Percentiles rank a stretch among this genome's conserved stretches.
These are phyloP conservation scores for Cladosporium sp. DNA, from an alignment of 2,329 filamentous ascomycete genomes.

Conservation along the genomic window DNA sequence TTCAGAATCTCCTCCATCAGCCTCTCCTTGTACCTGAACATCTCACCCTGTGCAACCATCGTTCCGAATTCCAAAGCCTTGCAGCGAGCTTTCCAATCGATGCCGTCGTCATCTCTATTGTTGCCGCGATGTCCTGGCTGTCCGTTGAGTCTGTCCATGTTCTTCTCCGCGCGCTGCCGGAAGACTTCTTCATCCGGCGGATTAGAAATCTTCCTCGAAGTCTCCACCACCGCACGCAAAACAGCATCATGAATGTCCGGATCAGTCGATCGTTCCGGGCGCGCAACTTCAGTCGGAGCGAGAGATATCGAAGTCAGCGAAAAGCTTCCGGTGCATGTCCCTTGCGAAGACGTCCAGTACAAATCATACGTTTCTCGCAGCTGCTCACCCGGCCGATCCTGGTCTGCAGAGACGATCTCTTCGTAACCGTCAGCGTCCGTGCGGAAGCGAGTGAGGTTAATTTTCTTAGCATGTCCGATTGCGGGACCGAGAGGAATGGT, in stretches of 20 bases:
- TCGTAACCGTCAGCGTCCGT: slow-evolving; percentile 37
- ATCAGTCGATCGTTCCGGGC: neutral
- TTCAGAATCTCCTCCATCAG: slow-evolving; percentile 35
- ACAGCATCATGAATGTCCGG: slow-evolving; percentile 15
- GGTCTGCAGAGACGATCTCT: slow-evolving; percentile 30
- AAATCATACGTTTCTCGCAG: slow-evolving; percentile 48
- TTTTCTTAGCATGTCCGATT: slow-evolving; percentile 35
- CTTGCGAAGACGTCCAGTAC: slow-evolving; percentile 41
- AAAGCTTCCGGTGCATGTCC: slow-evolving; percentile 45
- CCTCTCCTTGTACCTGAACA: slow-evolving; percentile 33
- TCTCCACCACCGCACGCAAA: slow-evolving; percentile 5
- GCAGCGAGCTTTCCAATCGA: slow-evolving; percentile 36
- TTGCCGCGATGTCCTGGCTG: neutral
- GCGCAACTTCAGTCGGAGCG: neutral
- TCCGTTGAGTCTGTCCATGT: neutral
- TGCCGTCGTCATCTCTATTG: slow-evolving; percentile 25
- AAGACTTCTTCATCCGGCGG: slow-evolving; percentile 10
- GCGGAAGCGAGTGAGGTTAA: slow-evolving; percentile 45
- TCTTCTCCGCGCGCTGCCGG: neutral
- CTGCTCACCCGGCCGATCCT: slow-evolving; percentile 30
- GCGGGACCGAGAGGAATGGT: slow-evolving; percentile 41
- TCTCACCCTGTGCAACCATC: slow-evolving; percentile 35
- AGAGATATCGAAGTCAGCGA: slow-evolving; percentile 42
- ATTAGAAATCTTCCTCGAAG: slow-evolving; percentile 14
- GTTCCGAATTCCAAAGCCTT: slow-evolving; percentile 34